Evolutionary conservation across 2,329 filamentous ascomycete genomes (phyloP).

Genomic region (Paraphoma chrysanthemicola): DNA sequence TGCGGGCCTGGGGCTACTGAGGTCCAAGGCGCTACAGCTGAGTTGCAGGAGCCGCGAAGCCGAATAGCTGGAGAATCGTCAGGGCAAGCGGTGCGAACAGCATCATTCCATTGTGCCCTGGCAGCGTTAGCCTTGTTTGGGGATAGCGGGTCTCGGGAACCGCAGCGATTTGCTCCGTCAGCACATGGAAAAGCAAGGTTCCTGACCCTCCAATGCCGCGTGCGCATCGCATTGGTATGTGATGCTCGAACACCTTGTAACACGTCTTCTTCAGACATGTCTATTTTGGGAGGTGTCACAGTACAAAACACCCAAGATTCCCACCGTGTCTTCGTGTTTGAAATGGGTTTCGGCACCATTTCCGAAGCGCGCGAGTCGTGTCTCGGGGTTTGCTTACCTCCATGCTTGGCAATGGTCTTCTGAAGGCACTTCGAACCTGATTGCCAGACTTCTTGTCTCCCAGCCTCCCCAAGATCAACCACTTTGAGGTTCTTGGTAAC

Average conservation of each 20-base stretch:
- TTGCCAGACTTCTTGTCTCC: conserved; percentile 40
- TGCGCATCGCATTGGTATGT: not conserved
- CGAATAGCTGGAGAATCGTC: conserved; percentile 34
- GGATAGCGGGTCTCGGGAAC: conserved; percentile 7
- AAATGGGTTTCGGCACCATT: not conserved
- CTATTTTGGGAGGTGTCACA: not conserved
- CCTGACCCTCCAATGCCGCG: not conserved
- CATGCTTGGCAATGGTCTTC: conserved; percentile 46
- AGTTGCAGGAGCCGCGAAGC: conserved; percentile 25
- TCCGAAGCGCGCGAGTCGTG: not conserved
- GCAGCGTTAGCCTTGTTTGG: conserved; percentile 15
- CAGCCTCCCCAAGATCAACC: conserved; percentile 44
- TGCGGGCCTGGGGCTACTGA: conserved; percentile 6
- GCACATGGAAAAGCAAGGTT: conserved; percentile 10
- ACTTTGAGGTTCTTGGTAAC: conserved; percentile 20
- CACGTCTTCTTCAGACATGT: not conserved
- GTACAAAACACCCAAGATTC: not conserved
- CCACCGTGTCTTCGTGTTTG: not conserved
- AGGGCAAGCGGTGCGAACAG: conserved; percentile 39
- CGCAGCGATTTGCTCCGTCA: conserved; percentile 8
- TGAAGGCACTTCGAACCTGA: conserved; percentile 31
- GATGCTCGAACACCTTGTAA: not conserved
- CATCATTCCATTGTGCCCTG: conserved; percentile 43
- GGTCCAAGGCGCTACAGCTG: conserved; percentile 19
- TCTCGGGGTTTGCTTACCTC: conserved; percentile 32